phyloP scores from a whole-genome alignment of 2,329 filamentous ascomycete species.

The Phyllosticta citribraziliensis region DNA sequence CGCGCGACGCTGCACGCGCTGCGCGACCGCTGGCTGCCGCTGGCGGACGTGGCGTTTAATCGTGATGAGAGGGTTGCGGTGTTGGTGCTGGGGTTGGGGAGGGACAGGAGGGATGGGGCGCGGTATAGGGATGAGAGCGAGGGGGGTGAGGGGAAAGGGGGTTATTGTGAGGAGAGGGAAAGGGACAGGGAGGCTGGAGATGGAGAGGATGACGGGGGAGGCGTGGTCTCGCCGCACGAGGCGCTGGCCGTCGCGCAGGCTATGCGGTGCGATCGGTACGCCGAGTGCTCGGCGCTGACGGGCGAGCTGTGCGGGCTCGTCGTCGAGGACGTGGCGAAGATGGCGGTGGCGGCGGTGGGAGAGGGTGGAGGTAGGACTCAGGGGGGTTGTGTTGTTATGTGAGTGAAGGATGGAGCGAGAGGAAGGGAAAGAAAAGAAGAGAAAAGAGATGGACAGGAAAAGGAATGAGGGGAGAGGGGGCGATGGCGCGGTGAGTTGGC shows the following conservation, averaged over 20 bases:
- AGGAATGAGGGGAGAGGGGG: too few species aligned
- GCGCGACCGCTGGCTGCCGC: slow-evolving; percentile 32
- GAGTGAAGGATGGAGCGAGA: too few species aligned
- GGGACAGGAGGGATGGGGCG: slow-evolving; percentile 40
- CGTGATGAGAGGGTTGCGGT: slow-evolving; percentile 43
- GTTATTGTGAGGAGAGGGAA: slow-evolving; percentile 20
- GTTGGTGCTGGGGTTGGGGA: slow-evolving; percentile 49
- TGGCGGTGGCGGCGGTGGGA: slow-evolving; percentile 49
- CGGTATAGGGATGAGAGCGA: slow-evolving; percentile 21
- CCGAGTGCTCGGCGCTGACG: slow-evolving; percentile 52
- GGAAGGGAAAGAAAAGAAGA: neutral
- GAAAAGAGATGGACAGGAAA: too few species aligned
- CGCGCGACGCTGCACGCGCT: slow-evolving; percentile 41
- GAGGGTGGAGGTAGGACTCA: slow-evolving; percentile 16
- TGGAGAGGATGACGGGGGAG: slow-evolving; percentile 13
- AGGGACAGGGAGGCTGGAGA: slow-evolving; percentile 15
- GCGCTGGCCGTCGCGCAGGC: slow-evolving; percentile 44
- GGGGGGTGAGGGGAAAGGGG: slow-evolving; percentile 17
- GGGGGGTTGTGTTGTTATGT: slow-evolving; percentile 4
- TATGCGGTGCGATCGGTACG: slow-evolving; percentile 52
- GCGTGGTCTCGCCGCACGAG: slow-evolving; percentile 42
- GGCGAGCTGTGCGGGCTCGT: slow-evolving; percentile 51
- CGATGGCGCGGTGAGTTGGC: too few species aligned
- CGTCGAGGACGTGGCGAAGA: slow-evolving; percentile 50
- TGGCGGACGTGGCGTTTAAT: slow-evolving; percentile 44